Evolutionary conservation across 805 yeast genomes (phyloP), one percentile per base, ranked within the genome.

Genomic region (Monosporozyma unispora): DNA sequence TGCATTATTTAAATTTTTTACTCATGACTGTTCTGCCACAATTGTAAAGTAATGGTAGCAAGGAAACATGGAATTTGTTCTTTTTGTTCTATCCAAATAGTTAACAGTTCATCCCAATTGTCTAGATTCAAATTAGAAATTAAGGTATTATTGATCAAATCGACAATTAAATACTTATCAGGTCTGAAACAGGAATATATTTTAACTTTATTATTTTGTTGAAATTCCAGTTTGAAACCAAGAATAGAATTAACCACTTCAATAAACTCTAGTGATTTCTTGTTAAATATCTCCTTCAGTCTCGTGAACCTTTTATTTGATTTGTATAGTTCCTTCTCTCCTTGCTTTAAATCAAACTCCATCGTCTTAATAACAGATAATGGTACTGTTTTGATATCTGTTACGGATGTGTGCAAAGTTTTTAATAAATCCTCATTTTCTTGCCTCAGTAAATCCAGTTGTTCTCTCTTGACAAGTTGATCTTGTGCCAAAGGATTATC

Each of bases 51-150:
- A 52, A 88, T 67, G 1, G 90, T 87, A 50, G 90, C 81, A 48
- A 88, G 68, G 55, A 88, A 83, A 54, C 95, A 84, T 0, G 93
- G 85, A 14, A 87, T 77, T 55, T 85, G 87, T 27, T 75, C 76
- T 54, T 80, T 77, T 40, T 84, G 84, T 40, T 72, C 70, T 2
- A 85, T 78, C 89, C 93, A 87, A 50, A 77, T 76, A 9, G 74
- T 66, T 14, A 84, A 73, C 50, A 87, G 70, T 44, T 77, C 75
- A 51, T 77, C 77, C 66, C 72, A 68, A 50, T 70, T 70, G 10
- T 58, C 58, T 7, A 62, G 45, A 10, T 59, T 55, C 22, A 62
- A 46, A 44, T 66, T 66, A 3, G 83, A 78, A 57, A 79, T 81
- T 54, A 82, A 63, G 1, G 82, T 72, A 48, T 78, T 76, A 11